Evolutionary conservation across 1,284 basidiomycete species (phyloP).

Genomic region (Tetrapyrgos nigripes): DNA sequence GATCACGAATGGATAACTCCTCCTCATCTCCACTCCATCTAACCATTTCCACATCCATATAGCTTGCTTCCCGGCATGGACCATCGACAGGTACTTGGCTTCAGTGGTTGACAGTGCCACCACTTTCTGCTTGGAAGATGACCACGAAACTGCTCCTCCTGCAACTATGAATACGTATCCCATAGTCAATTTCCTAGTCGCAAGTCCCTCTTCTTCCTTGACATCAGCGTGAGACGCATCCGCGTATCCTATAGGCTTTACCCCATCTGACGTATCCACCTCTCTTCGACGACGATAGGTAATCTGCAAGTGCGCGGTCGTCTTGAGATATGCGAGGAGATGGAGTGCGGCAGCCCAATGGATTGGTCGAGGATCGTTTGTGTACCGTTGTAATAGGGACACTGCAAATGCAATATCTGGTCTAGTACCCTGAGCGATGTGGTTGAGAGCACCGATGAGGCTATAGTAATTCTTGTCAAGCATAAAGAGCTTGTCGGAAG

Average conservation of each 20-base stretch:
- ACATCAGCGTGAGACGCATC: conserved; percentile 30
- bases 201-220: conserved; percentile 22
- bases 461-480: conserved; percentile 30
- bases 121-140: conserved; percentile 33
- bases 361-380: conserved; percentile 28
- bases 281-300: neutral
- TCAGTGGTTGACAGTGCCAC: conserved; percentile 38
- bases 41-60: conserved; percentile 45
- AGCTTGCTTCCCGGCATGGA: conserved; percentile 34
- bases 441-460: conserved; percentile 35
- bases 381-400: conserved; percentile 29
- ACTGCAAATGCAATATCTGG: conserved; percentile 39
- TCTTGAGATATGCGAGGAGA: conserved; percentile 38
- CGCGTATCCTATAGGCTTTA: neutral
- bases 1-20: neutral
- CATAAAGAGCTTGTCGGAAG: conserved; percentile 27
- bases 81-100: conserved; percentile 42
- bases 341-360: conserved; percentile 37
- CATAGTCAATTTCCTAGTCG: conserved; percentile 32
- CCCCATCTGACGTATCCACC: neutral
- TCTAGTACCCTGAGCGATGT: conserved; percentile 30
- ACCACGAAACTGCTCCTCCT: conserved; percentile 37
- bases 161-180: conserved; percentile 35
- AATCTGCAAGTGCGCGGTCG: conserved; percentile 26
- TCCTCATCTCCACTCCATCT: neutral